These are phyloP conservation scores for Euphrasia arctica DNA, from an alignment of 305 asterid species.

Conservation along the genomic window DNA sequence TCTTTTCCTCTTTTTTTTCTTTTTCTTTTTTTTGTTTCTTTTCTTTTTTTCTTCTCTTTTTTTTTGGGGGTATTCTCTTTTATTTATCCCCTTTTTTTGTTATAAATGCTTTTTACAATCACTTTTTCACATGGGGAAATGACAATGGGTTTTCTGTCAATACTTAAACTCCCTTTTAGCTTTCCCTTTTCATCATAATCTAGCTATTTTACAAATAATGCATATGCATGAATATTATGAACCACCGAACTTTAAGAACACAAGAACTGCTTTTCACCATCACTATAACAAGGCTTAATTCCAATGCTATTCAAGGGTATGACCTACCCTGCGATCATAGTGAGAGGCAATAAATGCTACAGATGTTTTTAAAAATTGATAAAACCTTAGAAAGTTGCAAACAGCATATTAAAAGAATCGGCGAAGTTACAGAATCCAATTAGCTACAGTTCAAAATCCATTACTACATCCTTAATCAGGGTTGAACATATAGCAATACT, in stretches of 20 bases:
- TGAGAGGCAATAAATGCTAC: conserved; percentile 36
- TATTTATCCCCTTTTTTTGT: conserved; percentile 32
- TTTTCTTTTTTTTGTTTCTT: background rate
- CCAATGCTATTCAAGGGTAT: conserved; percentile 47
- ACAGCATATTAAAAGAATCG: conserved; percentile 16
- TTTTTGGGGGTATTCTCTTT: conserved; percentile 2
- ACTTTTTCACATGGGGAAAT: no score
- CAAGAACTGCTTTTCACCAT: conserved; percentile 41
- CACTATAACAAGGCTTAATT: conserved; percentile 37
- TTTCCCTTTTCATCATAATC: conserved; percentile 11
- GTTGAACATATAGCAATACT: background rate
- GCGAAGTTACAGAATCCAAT: conserved; percentile 15
- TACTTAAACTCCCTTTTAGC: conserved; percentile 13
- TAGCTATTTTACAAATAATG: conserved; percentile 22
- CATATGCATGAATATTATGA: conserved; percentile 28
- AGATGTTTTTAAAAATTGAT: conserved; percentile 20
- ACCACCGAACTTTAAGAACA: conserved; percentile 30
- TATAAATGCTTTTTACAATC: conserved; percentile 16
- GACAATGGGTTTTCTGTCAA: conserved; percentile 21
- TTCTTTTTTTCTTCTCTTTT: background rate
- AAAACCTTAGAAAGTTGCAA: background rate
- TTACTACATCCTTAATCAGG: background rate
- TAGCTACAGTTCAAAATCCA: background rate
- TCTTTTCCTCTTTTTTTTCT: conserved; percentile 2
- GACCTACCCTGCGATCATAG: conserved; percentile 52